Conservation (phyloP, 305 asterid species). For the Nicotiana rustica region DNA sequence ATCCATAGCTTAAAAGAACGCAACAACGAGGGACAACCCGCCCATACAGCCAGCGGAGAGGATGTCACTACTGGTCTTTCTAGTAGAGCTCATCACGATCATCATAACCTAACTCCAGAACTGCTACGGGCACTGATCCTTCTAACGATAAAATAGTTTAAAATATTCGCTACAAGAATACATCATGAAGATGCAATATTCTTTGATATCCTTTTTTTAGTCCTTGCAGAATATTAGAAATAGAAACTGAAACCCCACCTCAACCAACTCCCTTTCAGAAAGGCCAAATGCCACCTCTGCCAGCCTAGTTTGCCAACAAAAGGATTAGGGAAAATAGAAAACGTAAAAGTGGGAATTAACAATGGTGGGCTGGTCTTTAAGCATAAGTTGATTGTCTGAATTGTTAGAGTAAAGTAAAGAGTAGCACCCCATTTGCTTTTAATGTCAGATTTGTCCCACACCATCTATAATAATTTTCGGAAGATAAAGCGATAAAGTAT, state of each 20-base stretch:
- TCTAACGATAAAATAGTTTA: neutral
- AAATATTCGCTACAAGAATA: neutral
- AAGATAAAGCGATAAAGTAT: neutral
- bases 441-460: neutral
- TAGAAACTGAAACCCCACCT: slow-evolving; percentile 7
- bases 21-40: too few species aligned
- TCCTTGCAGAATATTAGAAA: slow-evolving; percentile 20
- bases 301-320: neutral
- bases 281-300: slow-evolving; percentile 3
- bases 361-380: slow-evolving; percentile 1
- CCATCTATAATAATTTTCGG: neutral
- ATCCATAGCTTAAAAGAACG: too few species aligned
- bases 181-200: neutral
- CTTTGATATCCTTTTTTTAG: neutral
- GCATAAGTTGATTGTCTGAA: slow-evolving; percentile 10
- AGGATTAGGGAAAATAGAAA: neutral
- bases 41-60: too few species aligned
- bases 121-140: too few species aligned
- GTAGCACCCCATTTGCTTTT: slow-evolving; percentile 14
- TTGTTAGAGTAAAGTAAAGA: slow-evolving; percentile 3
- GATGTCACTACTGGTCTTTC: too few species aligned
- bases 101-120: too few species aligned
- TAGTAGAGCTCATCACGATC: too few species aligned
- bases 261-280: neutral
- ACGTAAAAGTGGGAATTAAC: slow-evolving; percentile 9